Evolutionary conservation across 352 stramenopile species (phyloP), one percentile per base, ranked within the genome.

Genomic region (Phytophthora europaea): DNA sequence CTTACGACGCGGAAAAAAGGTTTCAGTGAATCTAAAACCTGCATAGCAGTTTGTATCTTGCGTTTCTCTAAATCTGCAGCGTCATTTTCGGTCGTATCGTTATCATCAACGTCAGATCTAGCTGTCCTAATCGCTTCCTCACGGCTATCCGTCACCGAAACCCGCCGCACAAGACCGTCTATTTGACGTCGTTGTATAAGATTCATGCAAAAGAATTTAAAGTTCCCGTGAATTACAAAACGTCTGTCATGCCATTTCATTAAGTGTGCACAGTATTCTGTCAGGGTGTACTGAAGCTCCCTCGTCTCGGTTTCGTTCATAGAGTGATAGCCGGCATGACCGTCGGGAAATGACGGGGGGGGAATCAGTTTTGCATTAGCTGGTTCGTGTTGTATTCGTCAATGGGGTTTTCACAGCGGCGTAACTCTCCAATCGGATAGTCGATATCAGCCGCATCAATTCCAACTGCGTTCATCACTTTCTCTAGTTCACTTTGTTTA

Each of bases 291-390:
- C 2, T 64, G 20, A 31, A 75, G 52, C 7, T 0, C 65, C 31
- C 1, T 15, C 59, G 40, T 79, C 67, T 15, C 36, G 2, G 40
- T 18, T 36, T 28, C 40, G 0, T 31, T 31, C 28, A 67, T 20
- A 4, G 71, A 6, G 15, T 65, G 22, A 43, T 58, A 66, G 3
- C 71, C 71, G 2, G 65, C 67, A 4, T 10, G 16, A 12, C 72
- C 72, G 23, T 72, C 52, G 13, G 59, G 51, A 57, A 79, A 79
- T 18, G n/a, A n/a, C n/a, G n/a, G n/a, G n/a, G n/a, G n/a, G n/a
- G n/a, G n/a, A 78, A 78, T 43, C 71, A 73, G 0, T 15, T 54
- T 55, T 79, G 66, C 62, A 75, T 73, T 12, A 73, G 23, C 6
- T 47, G 40, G 5, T 65, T 54, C 16, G 55, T 71, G 0, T 52